Evolutionary conservation across 768 basidiomycete genomes (phyloP).

Genomic region (Amanita phalloides): DNA sequence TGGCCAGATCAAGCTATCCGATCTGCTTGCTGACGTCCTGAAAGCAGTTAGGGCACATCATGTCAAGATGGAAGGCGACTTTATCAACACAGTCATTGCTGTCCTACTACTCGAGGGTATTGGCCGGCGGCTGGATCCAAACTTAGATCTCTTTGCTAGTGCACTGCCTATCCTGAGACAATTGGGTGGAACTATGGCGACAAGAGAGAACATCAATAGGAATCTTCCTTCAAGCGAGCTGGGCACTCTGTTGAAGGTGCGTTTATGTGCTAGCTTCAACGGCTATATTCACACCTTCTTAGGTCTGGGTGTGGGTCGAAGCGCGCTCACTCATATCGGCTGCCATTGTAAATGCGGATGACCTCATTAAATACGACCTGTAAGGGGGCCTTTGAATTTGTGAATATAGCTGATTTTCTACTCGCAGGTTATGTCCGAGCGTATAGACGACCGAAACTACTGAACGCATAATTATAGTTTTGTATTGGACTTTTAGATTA

Average conservation of each 20-base stretch:
- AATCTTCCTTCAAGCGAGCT: constrained; percentile 62
- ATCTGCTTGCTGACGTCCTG: constrained; percentile 84
- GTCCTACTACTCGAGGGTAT: constrained; percentile 93
- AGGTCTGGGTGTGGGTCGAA: constrained; percentile 94
- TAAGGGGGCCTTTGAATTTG: constrained; percentile 23
- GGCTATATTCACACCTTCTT: not conserved
- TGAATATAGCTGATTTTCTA: not conserved
- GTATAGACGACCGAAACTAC: constrained; percentile 11
- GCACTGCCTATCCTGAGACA: constrained; percentile 89
- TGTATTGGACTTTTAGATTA: not conserved
- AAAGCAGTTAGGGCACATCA: constrained; percentile 82
- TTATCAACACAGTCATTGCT: constrained; percentile 95
- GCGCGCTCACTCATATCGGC: constrained; percentile 78
- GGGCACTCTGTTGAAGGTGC: constrained; percentile 81
- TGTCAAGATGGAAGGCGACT: constrained; percentile 98
- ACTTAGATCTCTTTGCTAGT: constrained; percentile 89
- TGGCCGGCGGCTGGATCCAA: constrained; percentile 86
- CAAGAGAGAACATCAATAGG: constrained; percentile 42
- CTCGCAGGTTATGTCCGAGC: constrained; percentile 18
- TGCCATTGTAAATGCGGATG: constrained; percentile 73
- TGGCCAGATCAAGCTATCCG: constrained; percentile 93
- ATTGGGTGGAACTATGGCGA: constrained; percentile 86
- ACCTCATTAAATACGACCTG: constrained; percentile 82
- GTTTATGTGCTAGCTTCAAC: constrained; percentile 8
- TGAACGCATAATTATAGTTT: constrained; percentile 1